A percentile compares a stretch with the other conserved stretches of the same genome.
phyloP scores from a whole-genome alignment of 1,139 yeast species.

The Suhomyces guaymorum region DNA sequence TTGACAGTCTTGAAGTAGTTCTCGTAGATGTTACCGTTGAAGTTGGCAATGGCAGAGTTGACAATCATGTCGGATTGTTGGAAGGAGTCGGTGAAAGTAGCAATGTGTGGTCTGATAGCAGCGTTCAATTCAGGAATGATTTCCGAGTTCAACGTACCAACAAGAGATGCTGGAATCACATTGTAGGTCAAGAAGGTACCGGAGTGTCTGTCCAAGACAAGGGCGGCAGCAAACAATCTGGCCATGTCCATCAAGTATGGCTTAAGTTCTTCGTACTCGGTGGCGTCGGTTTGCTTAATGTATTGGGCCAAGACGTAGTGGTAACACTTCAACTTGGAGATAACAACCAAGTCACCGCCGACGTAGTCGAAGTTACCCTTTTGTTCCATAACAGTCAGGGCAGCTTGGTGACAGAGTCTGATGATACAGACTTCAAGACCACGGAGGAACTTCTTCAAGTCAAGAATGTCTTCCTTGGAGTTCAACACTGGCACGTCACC shows the following conservation, averaged over 20 bases:
- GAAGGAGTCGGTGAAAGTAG: conserved; percentile 88
- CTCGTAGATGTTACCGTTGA: conserved; percentile 84
- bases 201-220: conserved; percentile 70
- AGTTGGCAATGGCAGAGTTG: conserved; percentile 82
- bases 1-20: conserved; percentile 63
- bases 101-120: conserved; percentile 65
- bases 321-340: conserved; percentile 66
- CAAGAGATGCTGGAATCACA: conserved; percentile 50
- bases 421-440: conserved; percentile 47
- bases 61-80: conserved; percentile 81
- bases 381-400: conserved; percentile 42
- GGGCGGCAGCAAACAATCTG: conserved; percentile 63
- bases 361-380: conserved; percentile 55
- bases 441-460: conserved; percentile 33
- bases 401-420: conserved; percentile 49
- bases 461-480: conserved; percentile 30
- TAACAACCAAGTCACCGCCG: conserved; percentile 57
- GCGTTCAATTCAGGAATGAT: conserved; percentile 46
- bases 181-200: conserved; percentile 73
- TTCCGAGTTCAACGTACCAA: conserved; percentile 47
- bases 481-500: conserved; percentile 30
- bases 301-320: conserved; percentile 53
- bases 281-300: conserved; percentile 32
- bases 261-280: conserved; percentile 26
- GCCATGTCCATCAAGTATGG: conserved; percentile 36